phyloP scores from a whole-genome alignment of 306 rosid species.

The Quercus wislizeni region DNA sequence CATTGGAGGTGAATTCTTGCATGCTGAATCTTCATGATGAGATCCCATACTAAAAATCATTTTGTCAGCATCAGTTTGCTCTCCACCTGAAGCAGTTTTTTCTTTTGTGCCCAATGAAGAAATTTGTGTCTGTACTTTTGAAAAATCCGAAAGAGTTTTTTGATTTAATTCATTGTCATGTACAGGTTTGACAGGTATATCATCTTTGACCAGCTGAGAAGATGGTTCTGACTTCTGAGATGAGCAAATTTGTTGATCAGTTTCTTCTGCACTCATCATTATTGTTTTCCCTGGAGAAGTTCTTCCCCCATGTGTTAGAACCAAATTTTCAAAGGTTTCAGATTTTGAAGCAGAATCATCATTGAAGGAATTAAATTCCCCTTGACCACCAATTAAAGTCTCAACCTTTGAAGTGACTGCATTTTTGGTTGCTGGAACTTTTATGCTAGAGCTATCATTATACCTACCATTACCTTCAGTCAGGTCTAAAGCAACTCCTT shows the following conservation, averaged over 20 bases:
- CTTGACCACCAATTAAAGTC: slow-evolving; percentile 29
- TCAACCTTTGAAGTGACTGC: slow-evolving; percentile 33
- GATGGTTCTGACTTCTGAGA: slow-evolving; percentile 34
- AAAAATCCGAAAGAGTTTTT: slow-evolving; percentile 28
- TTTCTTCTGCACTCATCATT: slow-evolving; percentile 25
- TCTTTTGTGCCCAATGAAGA: slow-evolving; percentile 29
- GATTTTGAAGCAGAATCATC: slow-evolving; percentile 33
- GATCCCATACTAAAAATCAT: slow-evolving; percentile 24
- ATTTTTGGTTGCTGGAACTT: slow-evolving; percentile 39
- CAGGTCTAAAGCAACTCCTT: background rate
- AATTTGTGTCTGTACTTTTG: slow-evolving; percentile 29
- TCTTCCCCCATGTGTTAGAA: slow-evolving; percentile 21
- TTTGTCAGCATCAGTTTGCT: slow-evolving; percentile 27
- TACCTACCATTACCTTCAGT: slow-evolving; percentile 32
- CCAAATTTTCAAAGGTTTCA: slow-evolving; percentile 30
- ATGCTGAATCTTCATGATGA: slow-evolving; percentile 27
- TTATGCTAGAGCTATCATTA: slow-evolving; percentile 28
- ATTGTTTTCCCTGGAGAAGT: slow-evolving; percentile 26
- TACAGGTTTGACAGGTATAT: slow-evolving; percentile 21
- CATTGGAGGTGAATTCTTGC: slow-evolving; percentile 36
- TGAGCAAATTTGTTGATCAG: slow-evolving; percentile 30
- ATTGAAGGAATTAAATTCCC: slow-evolving; percentile 32
- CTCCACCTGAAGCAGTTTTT: slow-evolving; percentile 24
- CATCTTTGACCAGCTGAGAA: slow-evolving; percentile 26
- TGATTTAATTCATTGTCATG: slow-evolving; percentile 33